Evolutionary conservation across 1,284 basidiomycete species (phyloP), one percentile per base, ranked within the genome.

Genomic region (Irpex sp.): DNA sequence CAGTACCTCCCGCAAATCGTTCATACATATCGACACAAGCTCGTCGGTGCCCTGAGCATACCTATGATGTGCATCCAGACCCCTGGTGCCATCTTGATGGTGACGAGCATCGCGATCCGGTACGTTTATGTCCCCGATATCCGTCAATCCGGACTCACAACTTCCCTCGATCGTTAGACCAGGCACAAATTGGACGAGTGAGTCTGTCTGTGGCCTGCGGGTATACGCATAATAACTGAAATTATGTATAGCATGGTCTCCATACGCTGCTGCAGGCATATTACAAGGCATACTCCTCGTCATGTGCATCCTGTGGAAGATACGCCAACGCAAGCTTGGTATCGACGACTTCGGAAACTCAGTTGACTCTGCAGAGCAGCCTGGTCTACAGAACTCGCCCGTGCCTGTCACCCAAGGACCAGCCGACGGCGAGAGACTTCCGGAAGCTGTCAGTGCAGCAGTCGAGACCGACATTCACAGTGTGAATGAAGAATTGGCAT

Each of bases 11-110:
- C 96, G 0, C 96, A 98, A 74, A 83, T 98, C 48, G 70, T 84
- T 26, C 87, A 91, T 68, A 98, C 96, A 1, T 95, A 90, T 69
- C 78, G 79, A 5, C 78, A 85, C 47, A 89, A 89, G 70, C 84
- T 96, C 5, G 96, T 98, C 6, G 96, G 96, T 8, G 94, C 95
- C 0, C 81, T 98, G 21, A 96, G 91, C 69, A 92, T 98, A 67
- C 90, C 89, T 1, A 97, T 94, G 85, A 98, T 99, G 97, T 79
- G 86, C 55, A 91, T 99, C 21, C 96, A 99, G 77, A 94, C 89
- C 5, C 97, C 97, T 0, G 97, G 97, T 2, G 91, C 92, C 0
- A 81, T 94, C 19, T 75, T 96, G 47, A 98, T 99, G 86, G 91
- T 96, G 11, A 74, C 92, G 48, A 94, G 92, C 65, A 91, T 97